These are phyloP conservation scores for Saccharum hybrid DNA, from an alignment of 202 grass and related monocot genomes.

Conservation along the genomic window DNA sequence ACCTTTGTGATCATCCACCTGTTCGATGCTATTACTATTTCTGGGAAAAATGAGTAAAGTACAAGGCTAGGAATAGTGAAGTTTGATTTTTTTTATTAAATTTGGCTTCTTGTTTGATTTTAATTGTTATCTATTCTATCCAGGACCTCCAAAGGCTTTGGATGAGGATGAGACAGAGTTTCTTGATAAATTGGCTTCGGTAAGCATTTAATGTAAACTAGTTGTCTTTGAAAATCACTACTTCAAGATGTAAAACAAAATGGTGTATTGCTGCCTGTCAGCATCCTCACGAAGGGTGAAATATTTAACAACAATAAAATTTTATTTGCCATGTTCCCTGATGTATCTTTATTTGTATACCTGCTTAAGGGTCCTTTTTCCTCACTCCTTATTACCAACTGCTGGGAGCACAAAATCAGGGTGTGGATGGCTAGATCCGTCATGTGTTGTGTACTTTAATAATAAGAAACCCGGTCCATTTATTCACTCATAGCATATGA, in stretches of 20 bases:
- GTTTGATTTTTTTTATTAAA: neutral
- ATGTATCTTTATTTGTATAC: slow-evolving; percentile 5
- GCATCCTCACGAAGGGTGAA: slow-evolving; percentile 16
- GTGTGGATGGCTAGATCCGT: neutral
- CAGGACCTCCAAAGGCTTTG: slow-evolving; percentile 93
- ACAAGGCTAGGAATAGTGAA: neutral
- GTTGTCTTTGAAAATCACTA: neutral
- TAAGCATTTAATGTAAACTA: slow-evolving; percentile 53
- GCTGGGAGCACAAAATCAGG: neutral
- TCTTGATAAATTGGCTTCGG: slow-evolving; percentile 74
- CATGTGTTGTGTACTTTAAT: neutral
- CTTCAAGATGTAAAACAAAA: slow-evolving; percentile 1
- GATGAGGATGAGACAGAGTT: slow-evolving; percentile 97
- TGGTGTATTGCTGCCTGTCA: neutral
- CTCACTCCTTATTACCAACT: neutral
- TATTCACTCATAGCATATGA: slow-evolving; percentile 26
- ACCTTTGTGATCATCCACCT: neutral
- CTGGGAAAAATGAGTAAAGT: slow-evolving; percentile 7
- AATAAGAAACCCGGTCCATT: neutral
- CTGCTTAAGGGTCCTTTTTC: slow-evolving; percentile 11
- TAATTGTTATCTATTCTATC: slow-evolving; percentile 29
- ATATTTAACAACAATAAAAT: neutral
- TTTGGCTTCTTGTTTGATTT: neutral
- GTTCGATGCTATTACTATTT: neutral
- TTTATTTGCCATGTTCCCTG: slow-evolving; percentile 4